Evolutionary conservation across 129 eudicot species (phyloP).

Genomic region (Centrapalus pauciflorus): DNA sequence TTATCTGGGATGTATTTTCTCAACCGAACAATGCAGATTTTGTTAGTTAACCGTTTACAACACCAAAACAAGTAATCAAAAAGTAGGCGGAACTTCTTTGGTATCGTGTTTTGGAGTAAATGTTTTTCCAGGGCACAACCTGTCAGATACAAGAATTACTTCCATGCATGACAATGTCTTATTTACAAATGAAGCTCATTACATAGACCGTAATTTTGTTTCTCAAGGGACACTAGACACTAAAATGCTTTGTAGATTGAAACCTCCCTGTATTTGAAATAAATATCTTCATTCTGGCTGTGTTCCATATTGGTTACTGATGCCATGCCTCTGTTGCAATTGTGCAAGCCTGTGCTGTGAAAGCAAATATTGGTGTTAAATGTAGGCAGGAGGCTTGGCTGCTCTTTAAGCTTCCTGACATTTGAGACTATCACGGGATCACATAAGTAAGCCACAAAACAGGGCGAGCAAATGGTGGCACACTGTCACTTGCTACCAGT

Average conservation of each 20-base stretch:
- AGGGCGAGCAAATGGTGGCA: too few relatives aligned
- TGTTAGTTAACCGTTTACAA: not conserved
- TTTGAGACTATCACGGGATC: too few relatives aligned
- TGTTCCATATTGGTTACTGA: too few relatives aligned
- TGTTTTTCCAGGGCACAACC: not conserved
- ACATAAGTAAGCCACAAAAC: too few relatives aligned
- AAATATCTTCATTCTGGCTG: too few relatives aligned
- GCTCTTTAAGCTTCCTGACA: too few relatives aligned
- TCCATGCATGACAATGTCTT: too few relatives aligned
- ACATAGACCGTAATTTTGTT: not conserved
- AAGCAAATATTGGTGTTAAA: too few relatives aligned
- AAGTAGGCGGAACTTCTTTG: not conserved
- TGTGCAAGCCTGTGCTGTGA: too few relatives aligned
- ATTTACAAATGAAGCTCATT: not conserved
- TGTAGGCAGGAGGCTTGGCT: too few relatives aligned
- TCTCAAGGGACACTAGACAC: not conserved
- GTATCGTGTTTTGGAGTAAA: not conserved
- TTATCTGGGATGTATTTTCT: conserved; percentile 1
- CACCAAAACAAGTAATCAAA: not conserved
- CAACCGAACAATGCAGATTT: not conserved
- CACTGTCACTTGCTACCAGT: too few relatives aligned
- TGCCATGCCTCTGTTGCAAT: too few relatives aligned
- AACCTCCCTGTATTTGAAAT: not conserved
- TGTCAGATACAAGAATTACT: not conserved
- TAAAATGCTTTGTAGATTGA: not conserved